phyloP scores from a whole-genome alignment of 345 rosid genomes.

The Linum lewisii region DNA sequence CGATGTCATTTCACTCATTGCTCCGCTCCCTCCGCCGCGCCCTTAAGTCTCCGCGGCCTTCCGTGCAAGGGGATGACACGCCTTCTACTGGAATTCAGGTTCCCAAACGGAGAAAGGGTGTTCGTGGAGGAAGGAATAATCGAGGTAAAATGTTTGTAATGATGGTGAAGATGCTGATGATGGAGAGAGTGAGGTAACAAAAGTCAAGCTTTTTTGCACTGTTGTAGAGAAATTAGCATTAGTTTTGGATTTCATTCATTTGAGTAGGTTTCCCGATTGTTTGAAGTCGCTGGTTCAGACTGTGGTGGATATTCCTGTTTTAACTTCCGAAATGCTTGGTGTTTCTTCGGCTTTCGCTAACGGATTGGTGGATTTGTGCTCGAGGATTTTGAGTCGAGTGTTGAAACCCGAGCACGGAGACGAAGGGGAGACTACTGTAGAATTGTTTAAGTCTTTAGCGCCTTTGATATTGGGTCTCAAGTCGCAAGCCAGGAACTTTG shows the following conservation, averaged over 20 bases:
- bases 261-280: constrained; percentile 71
- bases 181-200: constrained; percentile 27
- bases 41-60: constrained; percentile 31
- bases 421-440: constrained; percentile 44
- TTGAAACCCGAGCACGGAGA: constrained; percentile 65
- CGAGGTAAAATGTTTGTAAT: constrained; percentile 9
- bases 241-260: constrained; percentile 56
- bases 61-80: not conserved
- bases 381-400: constrained; percentile 36
- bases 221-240: constrained; percentile 43
- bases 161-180: constrained; percentile 2
- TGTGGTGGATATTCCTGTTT: constrained; percentile 47
- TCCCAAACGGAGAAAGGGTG: constrained; percentile 13
- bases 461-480: constrained; percentile 52
- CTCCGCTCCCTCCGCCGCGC: constrained; percentile 64
- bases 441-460: constrained; percentile 54
- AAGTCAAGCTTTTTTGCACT: constrained; percentile 27
- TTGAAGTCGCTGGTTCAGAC: constrained; percentile 67
- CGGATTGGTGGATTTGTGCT: constrained; percentile 42
- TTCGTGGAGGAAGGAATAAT: not conserved
- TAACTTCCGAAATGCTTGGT: constrained; percentile 31
- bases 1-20: constrained; percentile 56
- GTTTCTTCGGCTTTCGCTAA: constrained; percentile 16
- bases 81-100: constrained; percentile 14
- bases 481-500: constrained; percentile 61